Base-by-base conservation (phyloP, 75 land plant species). In the Pinus taeda region DNA sequence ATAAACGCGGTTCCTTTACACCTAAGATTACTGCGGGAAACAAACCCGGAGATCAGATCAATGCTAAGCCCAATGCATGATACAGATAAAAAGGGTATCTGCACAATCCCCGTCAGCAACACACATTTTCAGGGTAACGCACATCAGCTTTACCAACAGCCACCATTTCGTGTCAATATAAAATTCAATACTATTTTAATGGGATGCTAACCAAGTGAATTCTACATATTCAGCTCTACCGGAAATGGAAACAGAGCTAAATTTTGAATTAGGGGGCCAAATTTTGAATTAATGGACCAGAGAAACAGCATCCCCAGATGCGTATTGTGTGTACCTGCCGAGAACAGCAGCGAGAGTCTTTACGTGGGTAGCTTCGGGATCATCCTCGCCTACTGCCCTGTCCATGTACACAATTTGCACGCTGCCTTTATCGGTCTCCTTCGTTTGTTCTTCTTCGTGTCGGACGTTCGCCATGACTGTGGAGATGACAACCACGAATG, bases 391-490 rank as follows among this genome's bases (percentile, higher is more conserved):
- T 20, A 12, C 45, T 14, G 90, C 88, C 64, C 63, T 72, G 61
- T 90, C 86, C 29, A 87, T 84, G 80, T 88, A 88, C 20, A 90
- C 83, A 71, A 90, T 90, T 33, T 90, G 87, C 14, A 90, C 90
- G 80, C 59, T 20, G 82, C 53, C 66, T 71, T 75, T 21, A 63
- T 17, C n/a, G 71, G 20, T 2, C 49, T 12, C 45, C 21, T 17
- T 69, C 13, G 71, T 21, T 42, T 69, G 24, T 45, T 69, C 71
- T 20, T 69, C 49, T 12, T 2, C 4, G 37, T 42, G 37, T 21
- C 3, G 13, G 11, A 30, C 36, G 71, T 69, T 45, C 21, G 71
- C 53, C 71, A 69, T 69, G 24, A 45, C 71, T 5, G 42, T 42
- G 39, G 71, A 69, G 22, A 69, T 65, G 2, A 18, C 7, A 7